Evolutionary conservation across 2,329 filamentous ascomycete genomes (phyloP).

Genomic region (Trichoderma semiorbis): DNA sequence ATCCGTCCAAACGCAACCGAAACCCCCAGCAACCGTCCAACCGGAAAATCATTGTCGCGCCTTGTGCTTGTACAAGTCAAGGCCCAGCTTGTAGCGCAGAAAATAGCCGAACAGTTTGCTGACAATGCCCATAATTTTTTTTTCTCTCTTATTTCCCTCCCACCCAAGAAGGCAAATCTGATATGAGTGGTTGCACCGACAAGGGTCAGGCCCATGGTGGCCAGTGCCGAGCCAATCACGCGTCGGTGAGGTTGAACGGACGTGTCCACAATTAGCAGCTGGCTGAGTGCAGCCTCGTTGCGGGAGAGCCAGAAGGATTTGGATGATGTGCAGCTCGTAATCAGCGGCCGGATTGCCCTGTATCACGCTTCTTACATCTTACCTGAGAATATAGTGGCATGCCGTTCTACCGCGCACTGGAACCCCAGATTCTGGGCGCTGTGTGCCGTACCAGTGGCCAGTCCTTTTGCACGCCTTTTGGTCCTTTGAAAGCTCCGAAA

Average conservation of each 20-base stretch:
- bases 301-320: neutral
- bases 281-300: conserved; percentile 5
- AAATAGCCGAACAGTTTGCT: neutral
- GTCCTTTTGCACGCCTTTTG: neutral
- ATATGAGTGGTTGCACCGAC: conserved; percentile 34
- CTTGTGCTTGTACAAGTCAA: neutral
- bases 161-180: conserved; percentile 25
- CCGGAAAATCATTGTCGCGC: conserved; percentile 4
- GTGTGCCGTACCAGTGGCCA: neutral
- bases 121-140: neutral
- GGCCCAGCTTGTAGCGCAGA: neutral
- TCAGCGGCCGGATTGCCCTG: neutral
- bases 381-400: neutral
- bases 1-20: neutral
- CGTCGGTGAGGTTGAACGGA: conserved; percentile 31
- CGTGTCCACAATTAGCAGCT: conserved; percentile 6
- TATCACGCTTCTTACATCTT: neutral
- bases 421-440: neutral
- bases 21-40: neutral
- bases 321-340: neutral
- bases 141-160: neutral
- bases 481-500: neutral
- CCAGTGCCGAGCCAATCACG: conserved; percentile 33
- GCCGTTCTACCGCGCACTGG: neutral
- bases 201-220: conserved; percentile 29